Percentiles rank a stretch among this genome's conserved stretches.
Evolutionary conservation across 176 grass and related monocot species (phyloP).

Genomic region (Miscanthus lutarioriparius): DNA sequence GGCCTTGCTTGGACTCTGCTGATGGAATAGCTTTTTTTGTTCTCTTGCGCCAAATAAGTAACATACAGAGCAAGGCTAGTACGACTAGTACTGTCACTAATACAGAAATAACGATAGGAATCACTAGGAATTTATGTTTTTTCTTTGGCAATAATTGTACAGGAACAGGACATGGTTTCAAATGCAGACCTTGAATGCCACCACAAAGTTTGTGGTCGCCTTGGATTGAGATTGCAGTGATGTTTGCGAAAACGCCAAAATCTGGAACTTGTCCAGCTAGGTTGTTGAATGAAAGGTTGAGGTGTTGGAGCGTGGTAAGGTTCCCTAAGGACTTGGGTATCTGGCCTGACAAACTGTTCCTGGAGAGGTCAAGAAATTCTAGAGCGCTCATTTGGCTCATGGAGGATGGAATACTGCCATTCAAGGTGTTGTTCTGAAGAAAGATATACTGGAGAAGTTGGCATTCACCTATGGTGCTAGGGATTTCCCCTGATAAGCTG

Average conservation of each 20-base stretch:
- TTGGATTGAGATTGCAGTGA: constrained; percentile 1
- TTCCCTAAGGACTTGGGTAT: constrained; percentile 22
- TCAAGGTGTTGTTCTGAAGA: constrained; percentile 41
- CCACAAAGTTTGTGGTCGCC: constrained; percentile 39
- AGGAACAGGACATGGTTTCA: neutral
- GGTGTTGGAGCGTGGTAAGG: neutral
- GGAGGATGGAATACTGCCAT: constrained; percentile 2
- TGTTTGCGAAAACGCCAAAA: constrained; percentile 32
- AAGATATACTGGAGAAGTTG: constrained; percentile 37
- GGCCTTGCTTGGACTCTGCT: neutral
- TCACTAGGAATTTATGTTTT: neutral
- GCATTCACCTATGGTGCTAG: constrained; percentile 38
- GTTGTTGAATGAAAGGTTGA: constrained; percentile 45
- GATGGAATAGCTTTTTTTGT: too few species aligned
- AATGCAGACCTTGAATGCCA: neutral
- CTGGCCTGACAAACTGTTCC: constrained; percentile 14
- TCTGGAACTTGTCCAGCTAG: constrained; percentile 35
- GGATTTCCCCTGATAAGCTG: constrained; percentile 43
- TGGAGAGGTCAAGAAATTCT: constrained; percentile 34
- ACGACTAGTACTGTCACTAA: neutral
- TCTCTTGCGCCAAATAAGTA: neutral
- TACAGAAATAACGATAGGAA: neutral
- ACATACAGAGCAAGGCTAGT: neutral
- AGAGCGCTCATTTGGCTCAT: constrained; percentile 18
- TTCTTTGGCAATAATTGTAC: neutral